phyloP scores from a whole-genome alignment of 805 yeast species.

The Wickerhamiella nectarea region DNA sequence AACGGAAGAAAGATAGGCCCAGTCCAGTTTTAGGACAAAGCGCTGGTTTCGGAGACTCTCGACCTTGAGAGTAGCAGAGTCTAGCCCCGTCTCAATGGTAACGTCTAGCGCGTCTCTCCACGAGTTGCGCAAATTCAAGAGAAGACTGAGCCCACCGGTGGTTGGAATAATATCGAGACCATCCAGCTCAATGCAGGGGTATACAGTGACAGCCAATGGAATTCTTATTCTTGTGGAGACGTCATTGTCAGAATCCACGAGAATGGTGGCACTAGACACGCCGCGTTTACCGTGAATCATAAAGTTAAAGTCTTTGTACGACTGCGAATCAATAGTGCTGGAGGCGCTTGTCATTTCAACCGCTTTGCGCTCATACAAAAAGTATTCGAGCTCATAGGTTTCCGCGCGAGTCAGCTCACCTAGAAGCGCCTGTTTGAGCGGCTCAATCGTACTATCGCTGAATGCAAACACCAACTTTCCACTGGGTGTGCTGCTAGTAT shows the following conservation, averaged over 20 bases:
- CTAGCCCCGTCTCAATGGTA: conserved; percentile 16
- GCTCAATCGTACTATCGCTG: conserved; percentile 60
- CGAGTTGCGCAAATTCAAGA: conserved; percentile 68
- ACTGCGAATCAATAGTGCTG: conserved; percentile 23
- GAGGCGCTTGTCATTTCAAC: conserved; percentile 32
- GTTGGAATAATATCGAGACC: conserved; percentile 56
- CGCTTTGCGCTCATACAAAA: conserved; percentile 44
- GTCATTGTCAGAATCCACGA: conserved; percentile 33
- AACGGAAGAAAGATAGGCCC: conserved; percentile 34
- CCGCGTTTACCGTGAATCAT: conserved; percentile 63
- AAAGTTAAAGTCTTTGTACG: conserved; percentile 36
- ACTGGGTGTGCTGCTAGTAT: conserved; percentile 43
- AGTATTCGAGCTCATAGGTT: conserved; percentile 61
- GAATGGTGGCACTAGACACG: conserved; percentile 48
- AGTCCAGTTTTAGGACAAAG: conserved; percentile 53
- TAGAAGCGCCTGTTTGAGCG: conserved; percentile 39
- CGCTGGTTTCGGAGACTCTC: conserved; percentile 39
- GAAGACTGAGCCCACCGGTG: conserved; percentile 39
- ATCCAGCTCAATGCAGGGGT: conserved; percentile 59
- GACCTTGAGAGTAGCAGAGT: conserved; percentile 7
- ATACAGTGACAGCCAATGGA: conserved; percentile 57
- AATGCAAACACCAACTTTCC: conserved; percentile 47
- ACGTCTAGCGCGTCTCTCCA: conserved; percentile 45
- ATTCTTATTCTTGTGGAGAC: conserved; percentile 41
- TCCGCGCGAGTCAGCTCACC: conserved; percentile 43